phyloP scores from a whole-genome alignment of 192 early-diverging fungal species.

The Coemansia sp. region DNA sequence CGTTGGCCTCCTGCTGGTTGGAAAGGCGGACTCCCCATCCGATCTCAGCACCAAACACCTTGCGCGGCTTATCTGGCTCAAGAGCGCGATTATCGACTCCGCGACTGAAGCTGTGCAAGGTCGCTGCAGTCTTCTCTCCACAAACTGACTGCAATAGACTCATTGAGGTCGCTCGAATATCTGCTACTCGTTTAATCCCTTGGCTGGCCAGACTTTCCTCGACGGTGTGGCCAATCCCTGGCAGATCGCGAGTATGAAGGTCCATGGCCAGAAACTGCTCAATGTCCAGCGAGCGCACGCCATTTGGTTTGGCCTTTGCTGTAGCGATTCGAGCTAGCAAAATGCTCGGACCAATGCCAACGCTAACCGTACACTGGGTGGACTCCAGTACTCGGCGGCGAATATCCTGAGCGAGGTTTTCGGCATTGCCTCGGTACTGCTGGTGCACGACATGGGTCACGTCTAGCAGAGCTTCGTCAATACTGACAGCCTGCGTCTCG shows the following conservation, averaged over 20 bases:
- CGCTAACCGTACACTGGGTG: conserved; percentile 69
- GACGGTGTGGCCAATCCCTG: conserved; percentile 64
- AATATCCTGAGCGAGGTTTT: conserved; percentile 59
- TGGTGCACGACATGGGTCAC: conserved; percentile 50
- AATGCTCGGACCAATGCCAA: conserved; percentile 77
- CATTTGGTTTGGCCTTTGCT: conserved; percentile 72
- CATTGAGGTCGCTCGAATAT: conserved; percentile 51
- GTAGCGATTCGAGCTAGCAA: conserved; percentile 78
- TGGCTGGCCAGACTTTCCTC: conserved; percentile 52
- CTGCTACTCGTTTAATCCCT: conserved; percentile 50
- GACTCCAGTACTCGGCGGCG: conserved; percentile 50
- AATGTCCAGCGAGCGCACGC: conserved; percentile 40
- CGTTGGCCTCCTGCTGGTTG: conserved; percentile 64
- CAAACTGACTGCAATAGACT: conserved; percentile 61
- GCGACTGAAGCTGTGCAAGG: conserved; percentile 68
- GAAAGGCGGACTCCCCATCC: conserved; percentile 91
- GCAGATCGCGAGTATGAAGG: conserved; percentile 21
- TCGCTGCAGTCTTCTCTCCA: conserved; percentile 72
- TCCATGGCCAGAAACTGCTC: conserved; percentile 14
- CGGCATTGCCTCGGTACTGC: conserved; percentile 15
- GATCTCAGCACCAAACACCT: conserved; percentile 82
- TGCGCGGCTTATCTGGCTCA: conserved; percentile 66
- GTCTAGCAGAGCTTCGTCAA: conserved; percentile 86
- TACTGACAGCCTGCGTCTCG: conserved; percentile 77
- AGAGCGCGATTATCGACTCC: conserved; percentile 78